Conservation (phyloP, 208 protist genomes). For the Novymonas esmeraldas region DNA sequence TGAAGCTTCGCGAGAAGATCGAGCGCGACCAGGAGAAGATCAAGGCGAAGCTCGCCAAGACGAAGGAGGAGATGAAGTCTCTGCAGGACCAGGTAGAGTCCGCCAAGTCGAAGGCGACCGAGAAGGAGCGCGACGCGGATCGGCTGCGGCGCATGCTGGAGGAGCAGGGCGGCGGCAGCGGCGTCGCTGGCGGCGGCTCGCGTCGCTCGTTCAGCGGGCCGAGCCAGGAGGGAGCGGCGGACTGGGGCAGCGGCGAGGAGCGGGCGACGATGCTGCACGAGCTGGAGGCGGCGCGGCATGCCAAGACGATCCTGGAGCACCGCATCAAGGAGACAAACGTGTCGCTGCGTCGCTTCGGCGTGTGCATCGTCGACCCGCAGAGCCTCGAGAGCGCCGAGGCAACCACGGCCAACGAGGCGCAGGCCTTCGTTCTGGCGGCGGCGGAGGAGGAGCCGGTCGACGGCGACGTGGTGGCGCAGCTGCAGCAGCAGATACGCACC, state of each 20-base stretch:
- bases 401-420: conserved; percentile 27
- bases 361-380: conserved; percentile 72
- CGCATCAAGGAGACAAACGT: conserved; percentile 83
- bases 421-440: conserved; percentile 74
- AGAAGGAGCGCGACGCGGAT: conserved; percentile 81
- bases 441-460: conserved; percentile 70
- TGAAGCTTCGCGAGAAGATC: conserved; percentile 90
- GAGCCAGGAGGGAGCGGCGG: conserved; percentile 2
- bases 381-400: conserved; percentile 28
- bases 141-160: conserved; percentile 83
- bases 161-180: conserved; percentile 36
- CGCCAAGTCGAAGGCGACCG: conserved; percentile 44
- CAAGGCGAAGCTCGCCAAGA: conserved; percentile 84
- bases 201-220: conserved; percentile 12
- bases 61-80: conserved; percentile 77
- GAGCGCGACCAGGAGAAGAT: conserved; percentile 92
- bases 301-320: conserved; percentile 58
- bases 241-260: conserved; percentile 31
- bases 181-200: conserved; percentile 5
- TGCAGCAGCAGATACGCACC: conserved; percentile 89
- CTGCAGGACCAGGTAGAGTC: conserved; percentile 80
- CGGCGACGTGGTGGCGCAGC: conserved; percentile 71
- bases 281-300: conserved; percentile 60
- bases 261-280: conserved; percentile 40
- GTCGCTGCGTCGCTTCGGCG: conserved; percentile 77